A percentile compares a stretch with the other conserved stretches of the same genome.
phyloP scores from a whole-genome alignment of 140 eudicot species.

The Bidens hawaiensis region DNA sequence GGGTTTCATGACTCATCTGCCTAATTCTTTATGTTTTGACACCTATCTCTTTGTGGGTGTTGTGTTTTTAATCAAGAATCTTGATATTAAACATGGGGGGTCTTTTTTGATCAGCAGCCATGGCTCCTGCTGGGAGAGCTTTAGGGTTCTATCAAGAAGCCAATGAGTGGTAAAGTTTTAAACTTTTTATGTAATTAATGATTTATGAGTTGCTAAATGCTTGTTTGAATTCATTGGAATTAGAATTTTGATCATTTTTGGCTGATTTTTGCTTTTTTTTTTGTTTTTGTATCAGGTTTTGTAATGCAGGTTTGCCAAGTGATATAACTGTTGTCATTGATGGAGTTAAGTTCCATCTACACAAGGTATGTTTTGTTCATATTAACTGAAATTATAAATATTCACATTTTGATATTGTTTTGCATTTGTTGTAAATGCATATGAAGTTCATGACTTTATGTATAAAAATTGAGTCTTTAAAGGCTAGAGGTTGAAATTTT shows the following conservation, averaged over 20 bases:
- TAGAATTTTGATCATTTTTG: background rate
- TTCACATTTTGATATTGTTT: constrained; percentile 1
- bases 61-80: constrained; percentile 12
- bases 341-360: constrained; percentile 32
- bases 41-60: constrained; percentile 27
- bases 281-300: constrained; percentile 54
- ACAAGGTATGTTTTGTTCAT: constrained; percentile 59
- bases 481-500: background rate
- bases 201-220: background rate
- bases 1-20: constrained; percentile 10
- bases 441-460: background rate
- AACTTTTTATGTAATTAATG: background rate
- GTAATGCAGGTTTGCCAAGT: constrained; percentile 74
- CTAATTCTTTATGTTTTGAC: constrained; percentile 26
- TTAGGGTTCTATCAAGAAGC: constrained; percentile 59
- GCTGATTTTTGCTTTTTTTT: background rate
- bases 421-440: background rate
- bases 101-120: constrained; percentile 25
- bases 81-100: constrained; percentile 20
- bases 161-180: constrained; percentile 66
- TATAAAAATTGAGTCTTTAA: background rate
- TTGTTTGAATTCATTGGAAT: background rate
- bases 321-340: constrained; percentile 61
- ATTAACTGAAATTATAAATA: background rate
- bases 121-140: constrained; percentile 73